Evolutionary conservation across 2,329 filamentous ascomycete species (phyloP).

Genomic region (Orbilia brochopaga): DNA sequence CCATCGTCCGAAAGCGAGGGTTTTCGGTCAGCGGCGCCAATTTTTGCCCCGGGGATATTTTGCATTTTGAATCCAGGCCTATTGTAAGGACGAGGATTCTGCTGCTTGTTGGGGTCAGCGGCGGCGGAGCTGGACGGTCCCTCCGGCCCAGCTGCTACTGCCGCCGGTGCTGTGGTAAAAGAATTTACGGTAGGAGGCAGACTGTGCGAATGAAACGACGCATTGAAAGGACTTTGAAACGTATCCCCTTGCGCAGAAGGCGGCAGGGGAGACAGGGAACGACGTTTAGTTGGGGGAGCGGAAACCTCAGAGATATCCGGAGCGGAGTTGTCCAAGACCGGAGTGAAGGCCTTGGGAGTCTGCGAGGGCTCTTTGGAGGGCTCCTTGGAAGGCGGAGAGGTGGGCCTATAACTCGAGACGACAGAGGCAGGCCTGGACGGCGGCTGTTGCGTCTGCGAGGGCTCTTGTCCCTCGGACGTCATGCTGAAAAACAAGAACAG

Average conservation of each 20-base stretch:
- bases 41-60: conserved; percentile 20
- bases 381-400: conserved; percentile 33
- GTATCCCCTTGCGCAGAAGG: conserved; percentile 42
- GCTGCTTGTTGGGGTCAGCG: conserved; percentile 31
- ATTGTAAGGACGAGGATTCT: conserved; percentile 33
- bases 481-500: conserved; percentile 13
- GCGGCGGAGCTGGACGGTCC: conserved; percentile 10
- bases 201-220: conserved; percentile 39
- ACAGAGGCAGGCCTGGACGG: conserved; percentile 27
- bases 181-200: conserved; percentile 21
- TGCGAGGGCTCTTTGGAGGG: conserved; percentile 48
- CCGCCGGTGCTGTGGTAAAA: conserved; percentile 33
- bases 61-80: conserved; percentile 39
- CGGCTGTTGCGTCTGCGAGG: conserved; percentile 27
- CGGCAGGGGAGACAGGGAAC: conserved; percentile 44
- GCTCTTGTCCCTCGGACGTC: conserved; percentile 44
- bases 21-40: conserved; percentile 25
- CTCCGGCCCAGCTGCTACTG: no score
- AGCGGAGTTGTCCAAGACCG: conserved; percentile 17
- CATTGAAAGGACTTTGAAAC: conserved; percentile 45
- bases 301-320: conserved; percentile 26
- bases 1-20: conserved; percentile 34
- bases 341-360: conserved; percentile 41
- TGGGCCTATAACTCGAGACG: no score
- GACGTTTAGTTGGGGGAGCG: conserved; percentile 33